phyloP scores from a whole-genome alignment of 306 rosid species.

The Rosa rugosa region DNA sequence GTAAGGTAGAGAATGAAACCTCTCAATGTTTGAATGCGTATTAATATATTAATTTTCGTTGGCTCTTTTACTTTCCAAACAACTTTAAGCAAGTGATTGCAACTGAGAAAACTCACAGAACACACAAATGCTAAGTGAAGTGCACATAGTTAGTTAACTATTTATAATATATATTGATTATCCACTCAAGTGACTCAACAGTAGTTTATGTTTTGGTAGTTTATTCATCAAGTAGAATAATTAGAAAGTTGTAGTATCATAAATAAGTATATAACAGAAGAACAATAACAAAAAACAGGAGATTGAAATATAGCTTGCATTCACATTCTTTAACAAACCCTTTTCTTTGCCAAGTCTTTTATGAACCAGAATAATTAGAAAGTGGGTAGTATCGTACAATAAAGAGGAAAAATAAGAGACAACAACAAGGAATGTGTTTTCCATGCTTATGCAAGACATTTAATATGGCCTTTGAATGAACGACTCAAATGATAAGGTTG shows the following conservation, averaged over 20 bases:
- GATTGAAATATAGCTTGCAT: neutral
- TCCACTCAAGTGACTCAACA: neutral
- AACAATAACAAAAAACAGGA: neutral
- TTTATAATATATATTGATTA: neutral
- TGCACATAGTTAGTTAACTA: neutral
- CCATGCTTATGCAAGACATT: neutral
- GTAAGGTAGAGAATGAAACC: neutral
- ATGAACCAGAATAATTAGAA: no score
- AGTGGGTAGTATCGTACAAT: no score
- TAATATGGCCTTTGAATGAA: neutral
- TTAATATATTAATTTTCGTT: neutral
- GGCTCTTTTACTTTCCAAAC: neutral
- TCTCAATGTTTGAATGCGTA: neutral
- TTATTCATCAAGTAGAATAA: neutral
- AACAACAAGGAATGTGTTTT: neutral
- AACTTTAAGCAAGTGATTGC: neutral
- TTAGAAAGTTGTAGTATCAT: neutral
- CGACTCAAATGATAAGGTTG: neutral
- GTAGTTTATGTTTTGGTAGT: no score
- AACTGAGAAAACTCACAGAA: neutral
- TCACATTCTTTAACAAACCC: neutral
- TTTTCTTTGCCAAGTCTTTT: no score
- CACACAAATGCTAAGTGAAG: neutral
- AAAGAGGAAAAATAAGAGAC: no score
- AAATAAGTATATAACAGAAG: neutral